Evolutionary conservation across 805 yeast species (phyloP), one percentile per base, ranked within the genome.

Genomic region (Saccharomycopsis fibuligera): DNA sequence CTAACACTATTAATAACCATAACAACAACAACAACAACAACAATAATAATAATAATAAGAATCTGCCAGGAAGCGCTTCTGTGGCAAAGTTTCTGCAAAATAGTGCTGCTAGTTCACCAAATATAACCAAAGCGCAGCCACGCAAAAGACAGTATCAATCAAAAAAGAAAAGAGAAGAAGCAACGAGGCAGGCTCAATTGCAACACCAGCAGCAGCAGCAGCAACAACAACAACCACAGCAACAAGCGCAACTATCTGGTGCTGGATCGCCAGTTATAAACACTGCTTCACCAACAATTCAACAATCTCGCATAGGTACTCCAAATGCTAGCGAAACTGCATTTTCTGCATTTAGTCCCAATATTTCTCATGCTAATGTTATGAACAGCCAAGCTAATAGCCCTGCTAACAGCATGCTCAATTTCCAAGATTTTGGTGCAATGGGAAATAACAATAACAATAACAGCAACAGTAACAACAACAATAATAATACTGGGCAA

Each of bases 101-200:
- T 31, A 45, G 49, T 17, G 49, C 47, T 38, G 43, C 45, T n/a
- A 45, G 38, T 19, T 48, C 53, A 14, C 55, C 55, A 3, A 48
- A 27, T 3, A 23, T 48, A 3, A n/a, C 35, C 14, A 51, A 51
- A 38, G 42, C 51, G 6, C 52, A 45, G 25, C 44, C 51, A 4
- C 37, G 39, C 19, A 48, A 48, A 27, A 41, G 55, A 27, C 33
- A 35, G 1, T 51, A 51, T 35, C 33, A 31, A 9, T 31, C 50
- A 2, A 52, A 52, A 31, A 49, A 51, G 55, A 42, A 48, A 35
- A 37, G 41, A 35, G 54, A 47, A 23, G 44, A 47, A 12, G 47
- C 47, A 21, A 31, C 24, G 42, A 29, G 23, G 9, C 41, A 37
- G 16, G 48, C 41, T 5, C 23, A 36, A 21, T 31, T 19, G 14